phyloP scores from a whole-genome alignment of 768 basidiomycete genomes.

The Tricholoma hemisulphureum region DNA sequence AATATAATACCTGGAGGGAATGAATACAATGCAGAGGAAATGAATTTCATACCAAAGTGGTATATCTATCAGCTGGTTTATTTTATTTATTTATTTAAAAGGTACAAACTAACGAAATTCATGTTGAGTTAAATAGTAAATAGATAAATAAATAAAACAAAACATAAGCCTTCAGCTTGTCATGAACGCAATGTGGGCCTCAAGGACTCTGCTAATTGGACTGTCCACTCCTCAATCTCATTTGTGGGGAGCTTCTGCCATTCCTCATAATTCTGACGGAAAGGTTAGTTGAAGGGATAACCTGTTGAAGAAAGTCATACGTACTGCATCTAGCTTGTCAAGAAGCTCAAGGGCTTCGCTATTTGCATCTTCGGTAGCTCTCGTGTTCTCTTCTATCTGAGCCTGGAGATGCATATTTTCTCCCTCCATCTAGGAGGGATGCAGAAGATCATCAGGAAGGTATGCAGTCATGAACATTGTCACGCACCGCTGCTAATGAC shows the following conservation, averaged over 20 bases:
- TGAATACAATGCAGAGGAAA: too few relatives aligned
- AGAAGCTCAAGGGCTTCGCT: constrained; percentile 46
- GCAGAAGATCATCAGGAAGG: not conserved
- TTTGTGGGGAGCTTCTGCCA: constrained; percentile 61
- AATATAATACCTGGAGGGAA: too few relatives aligned
- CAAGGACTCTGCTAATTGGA: constrained; percentile 45
- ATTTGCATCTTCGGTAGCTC: constrained; percentile 46
- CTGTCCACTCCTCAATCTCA: constrained; percentile 59
- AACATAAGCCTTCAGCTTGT: too few relatives aligned
- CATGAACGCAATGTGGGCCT: constrained; percentile 31
- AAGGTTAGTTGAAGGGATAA: constrained; percentile 7
- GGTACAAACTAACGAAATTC: too few relatives aligned
- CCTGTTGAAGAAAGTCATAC: not conserved
- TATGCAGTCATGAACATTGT: not conserved
- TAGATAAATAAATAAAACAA: too few relatives aligned
- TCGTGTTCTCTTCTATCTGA: constrained; percentile 48
- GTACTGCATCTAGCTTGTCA: constrained; percentile 53
- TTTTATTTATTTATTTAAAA: too few relatives aligned
- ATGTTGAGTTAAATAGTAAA: too few relatives aligned
- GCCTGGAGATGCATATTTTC: constrained; percentile 50
- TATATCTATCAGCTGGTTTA: too few relatives aligned
- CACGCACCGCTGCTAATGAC: constrained; percentile 38
- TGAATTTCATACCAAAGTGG: too few relatives aligned
- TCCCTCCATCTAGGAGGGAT: constrained; percentile 53
- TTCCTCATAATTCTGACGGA: constrained; percentile 41